Conservation (phyloP, 805 yeast genomes). For the Lachancea sp. region DNA sequence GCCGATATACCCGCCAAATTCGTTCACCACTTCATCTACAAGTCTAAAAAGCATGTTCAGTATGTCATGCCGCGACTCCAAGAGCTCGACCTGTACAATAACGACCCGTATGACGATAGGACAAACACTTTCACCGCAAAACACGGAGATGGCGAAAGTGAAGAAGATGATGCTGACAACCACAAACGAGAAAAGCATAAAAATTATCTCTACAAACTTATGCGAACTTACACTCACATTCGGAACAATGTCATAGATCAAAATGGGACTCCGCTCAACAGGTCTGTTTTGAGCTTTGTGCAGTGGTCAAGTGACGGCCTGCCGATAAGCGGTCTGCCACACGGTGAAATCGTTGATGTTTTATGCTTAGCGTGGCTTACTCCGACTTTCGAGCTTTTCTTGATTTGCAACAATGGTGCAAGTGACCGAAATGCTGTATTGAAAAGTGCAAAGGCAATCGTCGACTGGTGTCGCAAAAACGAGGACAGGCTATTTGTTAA, state of each 20-base stretch:
- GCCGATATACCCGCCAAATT: slow-evolving; percentile 49
- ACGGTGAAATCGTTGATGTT: slow-evolving; percentile 20
- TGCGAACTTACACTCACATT: slow-evolving; percentile 25
- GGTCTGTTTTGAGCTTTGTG: slow-evolving; percentile 42
- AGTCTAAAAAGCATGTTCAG: slow-evolving; percentile 59
- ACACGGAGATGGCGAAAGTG: slow-evolving; percentile 3
- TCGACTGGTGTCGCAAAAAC: slow-evolving; percentile 69
- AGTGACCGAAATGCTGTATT: slow-evolving; percentile 49
- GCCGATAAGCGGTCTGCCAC: slow-evolving; percentile 9
- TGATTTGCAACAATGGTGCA: slow-evolving; percentile 50
- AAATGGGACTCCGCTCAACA: slow-evolving; percentile 26
- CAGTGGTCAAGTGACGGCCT: slow-evolving; percentile 33
- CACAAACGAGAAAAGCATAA: slow-evolving; percentile 1
- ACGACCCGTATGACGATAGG: slow-evolving; percentile 4
- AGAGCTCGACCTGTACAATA: slow-evolving; percentile 8
- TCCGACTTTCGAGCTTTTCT: slow-evolving; percentile 54
- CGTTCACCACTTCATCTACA: slow-evolving; percentile 76
- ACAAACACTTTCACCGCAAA: background rate
- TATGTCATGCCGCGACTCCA: slow-evolving; percentile 24
- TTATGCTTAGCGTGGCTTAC: slow-evolving; percentile 50
- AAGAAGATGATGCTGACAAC: background rate
- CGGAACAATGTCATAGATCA: slow-evolving; percentile 22
- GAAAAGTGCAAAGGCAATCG: slow-evolving; percentile 54
- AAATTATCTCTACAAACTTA: slow-evolving; percentile 21
- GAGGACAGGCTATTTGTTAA: slow-evolving; percentile 66